Base-by-base conservation (phyloP, 805 yeast species). In the Myxozyma melibiosi region DNA sequence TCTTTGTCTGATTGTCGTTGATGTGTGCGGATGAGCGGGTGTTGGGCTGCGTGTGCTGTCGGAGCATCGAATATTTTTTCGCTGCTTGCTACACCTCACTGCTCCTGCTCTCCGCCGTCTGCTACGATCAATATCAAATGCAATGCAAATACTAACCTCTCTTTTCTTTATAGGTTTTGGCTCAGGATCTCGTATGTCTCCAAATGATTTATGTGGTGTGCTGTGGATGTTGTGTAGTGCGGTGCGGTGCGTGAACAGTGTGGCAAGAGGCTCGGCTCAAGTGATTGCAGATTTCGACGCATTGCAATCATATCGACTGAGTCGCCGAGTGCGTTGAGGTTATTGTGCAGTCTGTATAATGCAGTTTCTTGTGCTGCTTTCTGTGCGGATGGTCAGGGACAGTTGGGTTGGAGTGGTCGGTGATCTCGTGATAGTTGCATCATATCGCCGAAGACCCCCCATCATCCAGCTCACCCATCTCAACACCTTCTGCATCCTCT, bases 171-270 rank as follows among this genome's bases (percentile, higher is more conserved):
- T 37, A 64, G 67, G 67, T 63, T 65, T 65, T 65, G 58, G 67
- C 67, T 51, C 67, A 65, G 62, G 67, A 65, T 65, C 67, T 65
- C 46, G 65, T 62, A 61, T 31, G 65, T 62, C 16, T 25, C 11
- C 14, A 16, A 13, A 30, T 16, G 20, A 9, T 22, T 28, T 13
- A 24, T 27, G 13, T 41, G 33, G 44, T 9, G 13, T 13, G 25
- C 14, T 8, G 16, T 2, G 42, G 13, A 33, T 4, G 14, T 13
- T 33, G 50, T 37, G 30, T 13, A 14, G 50, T 45, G 50, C 25
- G 6, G 43, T n/a, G 25, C 43, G 28, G 28, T 13, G 13, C 43
- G 28, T 14, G 6, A 7, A 14, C 18, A 37, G 22, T 6, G 22
- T 7, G 6, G 22, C 22, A 6, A n/a, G 6, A 16, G 7, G 18